Base-by-base conservation (phyloP, 2,329 filamentous ascomycete genomes). In the Chlorencoelia australis region DNA sequence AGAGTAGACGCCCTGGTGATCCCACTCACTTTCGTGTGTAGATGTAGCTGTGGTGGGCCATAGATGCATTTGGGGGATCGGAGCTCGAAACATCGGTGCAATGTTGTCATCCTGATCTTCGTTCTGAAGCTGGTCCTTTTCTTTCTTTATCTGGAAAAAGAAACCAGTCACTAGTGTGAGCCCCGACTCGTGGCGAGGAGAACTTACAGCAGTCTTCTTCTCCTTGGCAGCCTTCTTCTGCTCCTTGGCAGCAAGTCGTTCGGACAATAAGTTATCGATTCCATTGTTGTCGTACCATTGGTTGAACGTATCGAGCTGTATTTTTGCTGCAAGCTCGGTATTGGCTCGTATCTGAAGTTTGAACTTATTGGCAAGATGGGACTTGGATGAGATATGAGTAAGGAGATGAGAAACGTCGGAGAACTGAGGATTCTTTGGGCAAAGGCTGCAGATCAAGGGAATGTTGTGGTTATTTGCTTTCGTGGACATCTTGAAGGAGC, bases 351-450 rank as follows among this genome's bases (percentile, higher is more conserved):
- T 74, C 51, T 85, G 79, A 35, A 86, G 70, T 53, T 85, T 86
- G 64, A 88, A 93, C 52, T 84, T 78, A 55, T 85, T 74, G 41
- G 86, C 79, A 21, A 95, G 66, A 57, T 96, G 89, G n/a, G 82
- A 82, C 57, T 95, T 95, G 46, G 88, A 95, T 41, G 82, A 77
- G 44, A 95, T 75, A 56, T 96, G 89, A 9, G 89, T 96, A 54
- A 96, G 73, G 24, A 95, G 68, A 59, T 95, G 89, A 21, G 88
- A 94, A 29, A 87, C 69, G 59, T 96, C 89, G 38, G 86, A 94
- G 62, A 95, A 95, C 19, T 63, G 73, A 25, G 85, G 84, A 42
- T 71, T 72, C 48, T 80, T 84, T 22, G 82, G 80, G 57, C 89
- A 96, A 48, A 94, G 79, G 53, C 70, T 78, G 73, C 89, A 96